A percentile compares a stretch with the other conserved stretches of the same genome.
Evolutionary conservation across 2,329 filamentous ascomycete species (phyloP).

Genomic region (Trichoderma endophyticum): DNA sequence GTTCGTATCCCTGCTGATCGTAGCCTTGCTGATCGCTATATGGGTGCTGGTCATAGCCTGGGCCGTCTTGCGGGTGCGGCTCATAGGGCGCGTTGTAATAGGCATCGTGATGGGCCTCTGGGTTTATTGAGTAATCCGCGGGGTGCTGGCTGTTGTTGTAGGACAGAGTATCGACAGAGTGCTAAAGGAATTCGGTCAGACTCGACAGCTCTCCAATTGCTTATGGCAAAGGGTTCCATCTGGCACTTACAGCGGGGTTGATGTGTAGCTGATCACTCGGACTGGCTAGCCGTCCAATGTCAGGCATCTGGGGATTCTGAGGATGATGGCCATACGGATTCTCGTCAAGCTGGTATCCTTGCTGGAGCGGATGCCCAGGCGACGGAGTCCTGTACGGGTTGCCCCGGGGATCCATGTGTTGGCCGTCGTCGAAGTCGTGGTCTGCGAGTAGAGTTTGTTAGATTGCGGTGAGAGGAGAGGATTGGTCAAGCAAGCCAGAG

Average conservation of each 20-base stretch:
- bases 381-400: constrained; percentile 66
- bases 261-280: constrained; percentile 75
- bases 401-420: constrained; percentile 52
- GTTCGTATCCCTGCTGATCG: constrained; percentile 39
- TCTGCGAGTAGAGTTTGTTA: constrained; percentile 36
- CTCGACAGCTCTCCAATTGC: not conserved
- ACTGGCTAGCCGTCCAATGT: constrained; percentile 45
- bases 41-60: constrained; percentile 35
- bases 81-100: constrained; percentile 85
- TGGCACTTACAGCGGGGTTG: constrained; percentile 72
- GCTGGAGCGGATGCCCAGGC: constrained; percentile 68
- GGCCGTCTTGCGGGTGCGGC: constrained; percentile 46
- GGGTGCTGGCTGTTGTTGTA: constrained; percentile 48
- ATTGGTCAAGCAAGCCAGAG: not conserved
- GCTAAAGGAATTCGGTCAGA: constrained; percentile 32
- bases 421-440: constrained; percentile 57
- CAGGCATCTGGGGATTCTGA: constrained; percentile 34
- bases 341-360: constrained; percentile 81
- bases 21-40: constrained; percentile 28
- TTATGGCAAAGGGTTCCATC: not conserved
- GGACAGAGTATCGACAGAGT: constrained; percentile 51
- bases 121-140: constrained; percentile 71
- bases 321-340: constrained; percentile 58
- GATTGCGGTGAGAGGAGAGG: not conserved
- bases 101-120: constrained; percentile 80